Conservation (phyloP, 2,329 filamentous ascomycete genomes). For the Fusarium multiceps region DNA sequence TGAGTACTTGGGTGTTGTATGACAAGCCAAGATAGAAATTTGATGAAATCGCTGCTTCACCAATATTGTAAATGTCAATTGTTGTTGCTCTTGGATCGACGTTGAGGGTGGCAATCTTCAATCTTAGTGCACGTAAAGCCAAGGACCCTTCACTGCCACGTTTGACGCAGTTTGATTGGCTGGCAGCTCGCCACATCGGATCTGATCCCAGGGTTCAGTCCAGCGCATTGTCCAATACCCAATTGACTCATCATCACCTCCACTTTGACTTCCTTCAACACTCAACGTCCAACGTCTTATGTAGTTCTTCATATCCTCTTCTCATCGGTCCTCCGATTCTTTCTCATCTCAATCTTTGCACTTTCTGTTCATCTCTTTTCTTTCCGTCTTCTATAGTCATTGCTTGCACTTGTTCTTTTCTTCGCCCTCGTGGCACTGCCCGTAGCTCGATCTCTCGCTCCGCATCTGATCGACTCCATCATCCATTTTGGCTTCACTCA, state of each 20-base stretch:
- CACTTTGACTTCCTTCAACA: neutral
- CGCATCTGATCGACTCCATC: conserved; percentile 19
- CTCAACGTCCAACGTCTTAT: neutral
- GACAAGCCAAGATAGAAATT: conserved; percentile 23
- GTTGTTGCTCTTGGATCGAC: conserved; percentile 1
- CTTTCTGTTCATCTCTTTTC: neutral
- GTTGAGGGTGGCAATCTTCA: conserved; percentile 3
- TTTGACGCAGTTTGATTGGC: conserved; percentile 13
- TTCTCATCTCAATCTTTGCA: conserved; percentile 10
- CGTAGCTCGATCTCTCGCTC: conserved; percentile 22
- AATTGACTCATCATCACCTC: conserved; percentile 31
- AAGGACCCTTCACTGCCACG: neutral
- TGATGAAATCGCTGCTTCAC: conserved; percentile 13
- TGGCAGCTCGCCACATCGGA: conserved; percentile 24
- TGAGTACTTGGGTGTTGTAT: conserved; percentile 5
- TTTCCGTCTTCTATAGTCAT: neutral
- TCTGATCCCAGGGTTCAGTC: neutral
- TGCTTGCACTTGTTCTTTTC: neutral
- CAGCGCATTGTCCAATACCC: conserved; percentile 13
- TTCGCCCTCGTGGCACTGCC: conserved; percentile 3
- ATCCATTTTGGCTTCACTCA: conserved; percentile 13
- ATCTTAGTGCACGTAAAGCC: neutral
- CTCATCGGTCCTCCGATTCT: neutral
- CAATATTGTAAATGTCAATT: neutral
- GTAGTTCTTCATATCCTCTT: conserved; percentile 8